Percentiles rank a stretch among this genome's conserved stretches.
Evolutionary conservation across 2,329 filamentous ascomycete species (phyloP).

Genomic region (Fonsecaea nubica): DNA sequence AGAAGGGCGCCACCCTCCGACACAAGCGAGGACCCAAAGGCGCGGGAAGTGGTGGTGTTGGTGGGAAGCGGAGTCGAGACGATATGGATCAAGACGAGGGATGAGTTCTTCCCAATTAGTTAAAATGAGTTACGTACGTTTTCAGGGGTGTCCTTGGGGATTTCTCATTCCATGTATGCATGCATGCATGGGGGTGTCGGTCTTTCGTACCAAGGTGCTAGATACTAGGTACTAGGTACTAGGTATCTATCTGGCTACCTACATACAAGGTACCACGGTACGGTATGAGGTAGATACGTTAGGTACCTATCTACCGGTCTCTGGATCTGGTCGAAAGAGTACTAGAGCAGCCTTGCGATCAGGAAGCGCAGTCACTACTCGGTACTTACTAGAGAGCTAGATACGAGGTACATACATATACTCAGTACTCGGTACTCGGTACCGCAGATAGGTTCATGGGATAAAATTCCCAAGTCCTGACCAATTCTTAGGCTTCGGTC

Average conservation of each 20-base stretch:
- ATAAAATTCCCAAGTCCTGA: too few species aligned
- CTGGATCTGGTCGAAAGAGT: background rate
- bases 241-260: too few species aligned
- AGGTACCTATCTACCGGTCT: too few species aligned
- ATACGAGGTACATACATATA: too few species aligned
- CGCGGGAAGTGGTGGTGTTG: background rate
- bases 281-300: too few species aligned
- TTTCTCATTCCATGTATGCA: background rate
- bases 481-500: too few species aligned
- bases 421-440: too few species aligned
- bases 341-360: conserved; percentile 18
- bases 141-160: too few species aligned
- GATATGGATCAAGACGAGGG: conserved; percentile 80
- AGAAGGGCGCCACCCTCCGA: conserved; percentile 47
- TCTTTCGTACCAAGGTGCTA: background rate
- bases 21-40: conserved; percentile 55
- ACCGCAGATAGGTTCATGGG: too few species aligned
- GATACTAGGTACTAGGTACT: too few species aligned
- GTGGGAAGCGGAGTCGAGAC: conserved; percentile 61
- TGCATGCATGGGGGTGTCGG: background rate
- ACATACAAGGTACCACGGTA: too few species aligned
- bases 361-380: background rate
- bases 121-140: background rate
- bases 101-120: conserved; percentile 45
- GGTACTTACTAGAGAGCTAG: too few species aligned